Conservation (phyloP, 129 eudicot genomes). For the Flaveria linearis region DNA sequence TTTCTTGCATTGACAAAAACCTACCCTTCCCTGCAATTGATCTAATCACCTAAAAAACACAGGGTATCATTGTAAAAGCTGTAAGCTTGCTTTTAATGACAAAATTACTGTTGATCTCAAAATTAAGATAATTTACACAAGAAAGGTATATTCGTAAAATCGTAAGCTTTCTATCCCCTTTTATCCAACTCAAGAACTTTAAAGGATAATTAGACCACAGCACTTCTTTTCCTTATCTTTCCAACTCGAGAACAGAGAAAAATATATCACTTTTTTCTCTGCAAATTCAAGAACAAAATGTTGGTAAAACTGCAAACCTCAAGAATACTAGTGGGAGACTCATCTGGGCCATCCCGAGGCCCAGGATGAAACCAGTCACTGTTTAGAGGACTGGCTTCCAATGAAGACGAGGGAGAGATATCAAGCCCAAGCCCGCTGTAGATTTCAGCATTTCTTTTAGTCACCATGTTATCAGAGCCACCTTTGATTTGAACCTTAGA, state of each 20-base stretch:
- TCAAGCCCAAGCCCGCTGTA: constrained; percentile 97
- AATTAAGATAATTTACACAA: neutral
- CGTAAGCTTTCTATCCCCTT: neutral
- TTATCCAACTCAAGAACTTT: neutral
- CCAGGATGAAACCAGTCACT: constrained; percentile 57
- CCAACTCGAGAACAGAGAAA: neutral
- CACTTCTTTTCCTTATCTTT: neutral
- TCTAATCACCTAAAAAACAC: neutral
- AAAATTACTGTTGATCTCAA: no score
- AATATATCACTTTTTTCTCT: neutral
- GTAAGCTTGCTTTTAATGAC: neutral
- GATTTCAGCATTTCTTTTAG: constrained; percentile 72
- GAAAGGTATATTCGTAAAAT: neutral
- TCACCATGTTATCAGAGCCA: constrained; percentile 62
- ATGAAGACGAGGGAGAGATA: constrained; percentile 85
- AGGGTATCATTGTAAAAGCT: neutral
- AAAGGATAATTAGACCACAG: neutral
- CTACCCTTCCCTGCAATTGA: neutral
- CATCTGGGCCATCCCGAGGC: constrained; percentile 35
- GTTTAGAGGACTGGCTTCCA: constrained; percentile 58
- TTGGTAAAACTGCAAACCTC: constrained; percentile 50
- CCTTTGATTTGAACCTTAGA: constrained; percentile 55
- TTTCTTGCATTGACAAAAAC: neutral
- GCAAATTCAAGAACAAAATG: neutral
- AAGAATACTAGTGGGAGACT: constrained; percentile 84